Percentiles rank a stretch among this genome's conserved stretches.
These are phyloP conservation scores for Ottelia alismoides DNA, from an alignment of 106 monocot genomes.

Conservation along the genomic window DNA sequence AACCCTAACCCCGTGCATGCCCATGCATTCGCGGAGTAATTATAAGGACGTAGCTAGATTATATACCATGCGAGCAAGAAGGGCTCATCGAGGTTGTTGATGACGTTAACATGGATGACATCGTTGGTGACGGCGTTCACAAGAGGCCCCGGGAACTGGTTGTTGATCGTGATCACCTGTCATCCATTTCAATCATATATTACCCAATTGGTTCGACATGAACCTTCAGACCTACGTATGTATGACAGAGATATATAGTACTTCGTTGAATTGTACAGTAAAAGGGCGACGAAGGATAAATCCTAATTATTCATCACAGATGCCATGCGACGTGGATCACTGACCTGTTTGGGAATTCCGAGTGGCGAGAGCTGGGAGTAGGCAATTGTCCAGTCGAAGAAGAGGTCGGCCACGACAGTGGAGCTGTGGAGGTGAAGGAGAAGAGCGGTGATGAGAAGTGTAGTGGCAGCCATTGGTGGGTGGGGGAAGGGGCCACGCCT, in stretches of 20 bases:
- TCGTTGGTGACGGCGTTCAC: background rate
- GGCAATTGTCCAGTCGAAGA: background rate
- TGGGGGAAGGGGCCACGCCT: too few species aligned
- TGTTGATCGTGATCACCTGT: slow-evolving; percentile 1
- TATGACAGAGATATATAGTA: background rate
- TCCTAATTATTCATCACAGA: too few species aligned
- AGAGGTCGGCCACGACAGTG: background rate
- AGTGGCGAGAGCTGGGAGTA: background rate
- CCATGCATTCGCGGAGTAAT: background rate
- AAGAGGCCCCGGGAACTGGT: background rate
- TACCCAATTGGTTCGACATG: too few species aligned
- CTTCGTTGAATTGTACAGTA: background rate
- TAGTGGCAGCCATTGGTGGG: too few species aligned
- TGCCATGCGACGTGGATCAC: too few species aligned
- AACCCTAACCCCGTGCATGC: background rate
- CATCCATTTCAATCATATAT: background rate
- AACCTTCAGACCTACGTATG: too few species aligned
- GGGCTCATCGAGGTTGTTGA: background rate
- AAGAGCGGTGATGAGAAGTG: too few species aligned
- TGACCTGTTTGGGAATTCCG: background rate
- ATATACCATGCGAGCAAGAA: background rate
- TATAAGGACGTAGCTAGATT: background rate
- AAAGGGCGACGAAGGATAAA: background rate
- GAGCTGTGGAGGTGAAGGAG: too few species aligned
- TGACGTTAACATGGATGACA: slow-evolving; percentile 1